Evolutionary conservation across 108 stramenopile species (phyloP), one percentile per base, ranked within the genome.

Genomic region (Nannochloropsis oceanica): DNA sequence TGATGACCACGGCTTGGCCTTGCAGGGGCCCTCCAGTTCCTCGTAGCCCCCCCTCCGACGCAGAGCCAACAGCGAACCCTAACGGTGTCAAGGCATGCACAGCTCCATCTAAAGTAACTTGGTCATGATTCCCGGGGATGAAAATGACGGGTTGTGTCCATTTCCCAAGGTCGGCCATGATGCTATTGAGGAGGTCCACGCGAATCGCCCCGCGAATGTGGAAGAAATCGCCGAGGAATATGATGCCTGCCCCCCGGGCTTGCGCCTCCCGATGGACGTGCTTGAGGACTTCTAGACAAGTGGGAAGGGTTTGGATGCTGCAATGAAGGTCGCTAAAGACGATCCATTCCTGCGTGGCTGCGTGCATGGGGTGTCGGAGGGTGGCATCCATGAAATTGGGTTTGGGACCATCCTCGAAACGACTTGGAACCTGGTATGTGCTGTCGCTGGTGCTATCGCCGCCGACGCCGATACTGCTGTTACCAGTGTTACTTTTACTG

Each of bases 71-170:
- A 26, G 89, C 89, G 82, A 84, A 89, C 26, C 82, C 46, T 27
- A 89, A 43, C 14, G 89, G 89, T 22, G 88, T 88, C 42, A 89
- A 86, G 34, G 89, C 82, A 43, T 89, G 89, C 59, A 89, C 85
- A n/a, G 44, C 88, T 12, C 89, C 89, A n/a, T 85, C 88, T 12
- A 89, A 44, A 24, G 88, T 89, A 8, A 89, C 89, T n/a, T 89
- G 89, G 85, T 89, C 89, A 44, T 89, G 89, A 44, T 89, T 89
- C 14, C 89, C 89, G 18, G 89, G 89, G 43, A 89, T 89, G 88
- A 89, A 86, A 25, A 89, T 84, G 11, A 89, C 88, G 13, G 89
- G 89, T 86, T 86, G 43, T 24, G 83, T 86, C 89, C 89, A 89
- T 24, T 81, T 85, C 25, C 44, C 82, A 42, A 89, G 25, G 26